Conservation (phyloP, 306 rosid species). For the Cucumis melo region DNA sequence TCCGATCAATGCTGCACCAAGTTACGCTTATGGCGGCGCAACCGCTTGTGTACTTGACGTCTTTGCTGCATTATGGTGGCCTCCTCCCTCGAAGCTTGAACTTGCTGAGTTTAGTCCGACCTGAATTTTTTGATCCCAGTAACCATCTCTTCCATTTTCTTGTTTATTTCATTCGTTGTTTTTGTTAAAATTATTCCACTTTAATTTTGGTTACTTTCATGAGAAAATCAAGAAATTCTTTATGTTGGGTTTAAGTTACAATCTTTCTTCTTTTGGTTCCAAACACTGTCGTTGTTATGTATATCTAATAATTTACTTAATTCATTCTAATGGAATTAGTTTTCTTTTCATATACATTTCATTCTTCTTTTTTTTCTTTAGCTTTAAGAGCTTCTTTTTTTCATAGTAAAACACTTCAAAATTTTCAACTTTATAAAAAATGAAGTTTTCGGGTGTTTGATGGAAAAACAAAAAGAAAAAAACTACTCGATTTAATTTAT, state of each 20-base stretch:
- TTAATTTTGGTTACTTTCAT: neutral
- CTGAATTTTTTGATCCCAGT: neutral
- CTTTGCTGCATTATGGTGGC: neutral
- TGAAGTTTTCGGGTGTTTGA: no score
- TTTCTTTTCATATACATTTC: no score
- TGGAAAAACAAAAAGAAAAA: no score
- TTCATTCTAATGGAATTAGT: no score
- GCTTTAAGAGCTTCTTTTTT: no score
- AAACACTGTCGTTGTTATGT: no score
- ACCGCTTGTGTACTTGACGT: neutral
- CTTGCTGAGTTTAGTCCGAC: neutral
- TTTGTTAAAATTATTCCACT: neutral
- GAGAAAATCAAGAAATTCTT: neutral
- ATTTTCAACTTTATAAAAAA: no score
- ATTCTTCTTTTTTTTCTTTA: no score
- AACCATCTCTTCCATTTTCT: neutral
- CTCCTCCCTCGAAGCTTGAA: neutral
- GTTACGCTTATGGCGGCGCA: neutral
- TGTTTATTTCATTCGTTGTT: neutral
- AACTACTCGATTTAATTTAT: no score
- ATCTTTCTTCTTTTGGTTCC: no score
- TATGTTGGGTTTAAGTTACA: neutral
- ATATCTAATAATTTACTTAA: no score
- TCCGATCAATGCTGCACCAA: neutral
- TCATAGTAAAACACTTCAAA: no score